Evolutionary conservation across 129 eudicot species (phyloP), one percentile per base, ranked within the genome.

Genomic region (Calendula officinalis): DNA sequence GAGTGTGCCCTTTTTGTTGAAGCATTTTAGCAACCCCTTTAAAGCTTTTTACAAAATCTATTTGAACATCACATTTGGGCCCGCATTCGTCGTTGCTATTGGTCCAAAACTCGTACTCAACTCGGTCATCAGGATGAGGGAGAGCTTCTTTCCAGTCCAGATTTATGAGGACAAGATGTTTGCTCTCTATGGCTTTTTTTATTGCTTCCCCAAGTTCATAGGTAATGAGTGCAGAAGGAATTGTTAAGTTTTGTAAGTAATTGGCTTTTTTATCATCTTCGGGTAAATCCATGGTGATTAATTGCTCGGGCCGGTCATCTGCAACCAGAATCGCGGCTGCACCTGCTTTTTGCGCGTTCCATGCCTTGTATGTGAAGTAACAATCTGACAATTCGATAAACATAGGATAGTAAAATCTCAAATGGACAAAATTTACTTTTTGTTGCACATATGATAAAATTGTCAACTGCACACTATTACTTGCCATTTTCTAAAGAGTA

Each of bases 61-160:
- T 83, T 78, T 83, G 95, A 73, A 70, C 56, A 33, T 89, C 84
- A 39, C 90, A 89, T 74, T 85, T 80, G 66, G 90, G 91, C 41
- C 97, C 97, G 46, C 90, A 89, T 73, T 89, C 97, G 42, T 85
- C 86, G 11, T 85, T 89, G 70, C 94, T 89, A 65, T 83, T 83
- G 0, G 95, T 89, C 97, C 97, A 85, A 51, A 89, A 83, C 77
- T 89, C 95, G 44, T 85, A 89, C 68, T 89, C 94, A 12, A 89
- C 97, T 3, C 88, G 80, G 12, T 89, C 90, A 54, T 89, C 95
- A 0, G 90, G 97, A 67, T 83, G 95, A 32, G 97, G 97, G 67
- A 89, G 87, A 60, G 97, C 71, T 72, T 89, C 95, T 5, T 72
- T 83, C 90, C 95, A 89, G 46, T 85, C 90, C 37, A 85, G 97